Conservation (phyloP, 768 basidiomycete species). For the Podaxis sp. region DNA sequence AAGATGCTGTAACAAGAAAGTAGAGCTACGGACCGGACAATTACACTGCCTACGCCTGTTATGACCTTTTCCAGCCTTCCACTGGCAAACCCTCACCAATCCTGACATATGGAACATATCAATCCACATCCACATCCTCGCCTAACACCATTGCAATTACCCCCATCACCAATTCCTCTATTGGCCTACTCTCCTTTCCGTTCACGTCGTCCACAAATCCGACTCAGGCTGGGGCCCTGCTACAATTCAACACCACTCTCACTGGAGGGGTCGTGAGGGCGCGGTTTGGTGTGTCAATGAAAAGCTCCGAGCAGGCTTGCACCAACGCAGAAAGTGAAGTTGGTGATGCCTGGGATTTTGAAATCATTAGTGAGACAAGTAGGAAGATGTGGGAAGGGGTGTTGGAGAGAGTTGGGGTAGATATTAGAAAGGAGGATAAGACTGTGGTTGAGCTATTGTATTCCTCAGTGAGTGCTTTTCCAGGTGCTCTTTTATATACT, state of each 20-base stretch:
- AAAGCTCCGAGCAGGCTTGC: constrained; percentile 49
- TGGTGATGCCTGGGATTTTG: constrained; percentile 39
- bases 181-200: constrained; percentile 27
- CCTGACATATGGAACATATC: constrained; percentile 34
- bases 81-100: constrained; percentile 15
- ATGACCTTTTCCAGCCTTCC: constrained; percentile 35
- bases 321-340: constrained; percentile 53
- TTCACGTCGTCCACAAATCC: constrained; percentile 32
- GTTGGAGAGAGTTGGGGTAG: constrained; percentile 30
- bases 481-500: background rate
- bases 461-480: constrained; percentile 33
- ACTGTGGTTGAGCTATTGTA: constrained; percentile 42
- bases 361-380: constrained; percentile 33
- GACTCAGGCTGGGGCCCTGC: constrained; percentile 41
- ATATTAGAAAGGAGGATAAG: constrained; percentile 32
- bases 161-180: constrained; percentile 21
- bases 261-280: constrained; percentile 30
- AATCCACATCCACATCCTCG: constrained; percentile 26
- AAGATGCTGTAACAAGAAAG: background rate
- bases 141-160: constrained; percentile 32
- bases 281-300: constrained; percentile 57
- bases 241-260: constrained; percentile 31
- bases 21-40: constrained; percentile 46
- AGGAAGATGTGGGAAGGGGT: constrained; percentile 38
- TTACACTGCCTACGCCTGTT: constrained; percentile 45